Evolutionary conservation across 2,329 filamentous ascomycete genomes (phyloP), one percentile per base, ranked within the genome.

Genomic region (Arthrinium puccinioides): DNA sequence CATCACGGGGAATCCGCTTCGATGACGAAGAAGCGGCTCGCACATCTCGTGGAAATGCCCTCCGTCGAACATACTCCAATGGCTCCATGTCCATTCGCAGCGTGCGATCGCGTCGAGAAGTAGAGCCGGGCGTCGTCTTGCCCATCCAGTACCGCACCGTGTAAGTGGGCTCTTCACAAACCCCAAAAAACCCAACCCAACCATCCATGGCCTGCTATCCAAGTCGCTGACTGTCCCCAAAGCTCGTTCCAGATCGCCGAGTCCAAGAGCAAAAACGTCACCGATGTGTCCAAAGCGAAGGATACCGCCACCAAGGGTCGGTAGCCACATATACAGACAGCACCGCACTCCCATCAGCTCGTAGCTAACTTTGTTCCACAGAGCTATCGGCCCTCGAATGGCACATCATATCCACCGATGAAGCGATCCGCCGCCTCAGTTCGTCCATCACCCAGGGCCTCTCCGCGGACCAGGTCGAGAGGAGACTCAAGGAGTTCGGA

Each of bases 41-140:
- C 19, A 47, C 49, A 24, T 34, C 44, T 20, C 53, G 45, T 28
- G 48, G 35, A 44, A 43, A 21, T 33, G 40, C 14, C 6, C 39
- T 55, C 21, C 48, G 46, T 35, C 51, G 48, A 29, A 43, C 45
- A 4, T 47, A 47, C 11, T 66, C 63, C 1, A 52, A 37, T 18
- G 56, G 62, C 27, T 67, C 64, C 2, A 53, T 68, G 48, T 64
- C 61, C 28, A 66, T 66, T 40, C 60, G 56, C 36, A 62, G 61
- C 31, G 52, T 61, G 19, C 56, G 54, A 24, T 62, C 61, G 6
- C 51, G 57, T 15, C 56, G 57, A 27, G 55, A 56, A 34, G 60
- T 69, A 21, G 33, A 36, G 3, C 33, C 33, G 9, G 24, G 16
- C 19, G 16, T 36, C 26, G 15, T 27, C 4, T 24, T 36, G 13